Evolutionary conservation across 495 filamentous ascomycete genomes (phyloP).

Genomic region (Penicillium tannophilum): DNA sequence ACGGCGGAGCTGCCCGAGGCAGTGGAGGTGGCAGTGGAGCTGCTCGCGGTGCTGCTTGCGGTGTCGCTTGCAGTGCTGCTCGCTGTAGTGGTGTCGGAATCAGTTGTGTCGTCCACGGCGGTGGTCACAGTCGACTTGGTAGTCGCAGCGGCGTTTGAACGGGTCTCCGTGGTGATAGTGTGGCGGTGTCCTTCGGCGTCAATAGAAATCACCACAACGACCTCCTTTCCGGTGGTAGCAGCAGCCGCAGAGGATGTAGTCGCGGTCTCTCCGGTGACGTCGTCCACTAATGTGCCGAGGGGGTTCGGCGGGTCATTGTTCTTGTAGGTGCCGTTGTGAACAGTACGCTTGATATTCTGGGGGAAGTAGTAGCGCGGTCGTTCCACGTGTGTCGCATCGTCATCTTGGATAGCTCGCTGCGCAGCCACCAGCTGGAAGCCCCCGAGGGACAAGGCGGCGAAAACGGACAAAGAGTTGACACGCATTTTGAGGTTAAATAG

Average conservation of each 20-base stretch:
- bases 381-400: conserved; percentile 36
- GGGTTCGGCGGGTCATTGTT: conserved; percentile 2
- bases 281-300: neutral
- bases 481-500: conserved; percentile 29
- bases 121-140: conserved; percentile 19
- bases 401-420: conserved; percentile 18
- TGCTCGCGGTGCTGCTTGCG: too few species aligned
- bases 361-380: conserved; percentile 51
- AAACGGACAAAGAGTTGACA: conserved; percentile 27
- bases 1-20: neutral
- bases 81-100: conserved; percentile 6
- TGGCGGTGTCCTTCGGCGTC: conserved; percentile 19
- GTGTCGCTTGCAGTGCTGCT: neutral
- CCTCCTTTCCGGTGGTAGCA: conserved; percentile 16
- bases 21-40: neutral
- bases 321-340: conserved; percentile 23
- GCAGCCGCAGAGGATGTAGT: conserved; percentile 3
- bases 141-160: conserved; percentile 24
- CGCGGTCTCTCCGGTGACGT: neutral
- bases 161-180: conserved; percentile 21
- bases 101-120: conserved; percentile 12
- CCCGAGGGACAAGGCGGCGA: conserved; percentile 39
- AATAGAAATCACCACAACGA: conserved; percentile 28
- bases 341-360: conserved; percentile 47
- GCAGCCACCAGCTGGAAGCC: conserved; percentile 36